Percentiles rank a stretch among this genome's conserved stretches.
These are phyloP conservation scores for Celoporthe dispersa DNA, from an alignment of 2,329 filamentous ascomycete species.

Conservation along the genomic window DNA sequence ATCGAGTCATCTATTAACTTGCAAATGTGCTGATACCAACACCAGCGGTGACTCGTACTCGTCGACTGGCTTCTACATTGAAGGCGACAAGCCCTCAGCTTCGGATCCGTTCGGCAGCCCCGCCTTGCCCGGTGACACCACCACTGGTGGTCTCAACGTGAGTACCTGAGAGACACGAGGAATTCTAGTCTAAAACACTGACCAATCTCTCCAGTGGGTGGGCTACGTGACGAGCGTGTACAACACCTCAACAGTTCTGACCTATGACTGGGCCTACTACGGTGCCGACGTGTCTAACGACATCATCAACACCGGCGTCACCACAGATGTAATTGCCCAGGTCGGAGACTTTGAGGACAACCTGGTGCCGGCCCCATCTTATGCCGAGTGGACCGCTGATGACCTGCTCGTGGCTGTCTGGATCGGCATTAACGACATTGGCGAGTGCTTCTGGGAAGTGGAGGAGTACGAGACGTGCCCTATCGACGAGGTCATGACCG, in stretches of 20 bases:
- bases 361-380: conserved; percentile 22
- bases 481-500: conserved; percentile 24
- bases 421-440: conserved; percentile 29
- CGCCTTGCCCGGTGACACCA: conserved; percentile 20
- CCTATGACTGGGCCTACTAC: conserved; percentile 28
- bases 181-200: not conserved
- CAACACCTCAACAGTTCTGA: conserved; percentile 27
- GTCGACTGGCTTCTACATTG: conserved; percentile 29
- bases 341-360: conserved; percentile 24
- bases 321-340: conserved; percentile 27
- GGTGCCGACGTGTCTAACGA: conserved; percentile 27
- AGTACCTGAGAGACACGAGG: not conserved
- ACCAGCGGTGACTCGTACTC: conserved; percentile 28
- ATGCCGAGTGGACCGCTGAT: conserved; percentile 27
- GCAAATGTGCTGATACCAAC: not conserved
- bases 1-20: too few relatives aligned
- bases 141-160: conserved; percentile 26
- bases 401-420: conserved; percentile 28
- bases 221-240: conserved; percentile 25
- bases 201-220: conserved; percentile 17
- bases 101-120: conserved; percentile 19
- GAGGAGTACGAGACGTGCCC: conserved; percentile 20
- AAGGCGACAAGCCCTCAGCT: conserved; percentile 25
- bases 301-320: conserved; percentile 29
- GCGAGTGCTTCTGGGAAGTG: conserved; percentile 28